phyloP scores from a whole-genome alignment of 176 grass and related monocot species.

The Carex myosuroides region DNA sequence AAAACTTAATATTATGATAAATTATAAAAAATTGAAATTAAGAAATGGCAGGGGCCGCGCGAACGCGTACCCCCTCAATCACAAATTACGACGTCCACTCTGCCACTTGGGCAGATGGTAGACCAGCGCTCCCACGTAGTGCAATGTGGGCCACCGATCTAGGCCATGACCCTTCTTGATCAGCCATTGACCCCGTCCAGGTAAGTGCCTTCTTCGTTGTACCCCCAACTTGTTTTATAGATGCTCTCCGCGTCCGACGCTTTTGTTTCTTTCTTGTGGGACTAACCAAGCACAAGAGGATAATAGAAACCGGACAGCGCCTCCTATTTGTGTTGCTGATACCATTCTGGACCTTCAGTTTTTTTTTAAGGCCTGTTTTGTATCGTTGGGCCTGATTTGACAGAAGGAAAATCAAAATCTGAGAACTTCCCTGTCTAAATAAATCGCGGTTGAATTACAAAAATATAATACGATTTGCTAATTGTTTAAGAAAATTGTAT shows the following conservation, averaged over 20 bases:
- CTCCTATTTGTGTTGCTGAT: not conserved
- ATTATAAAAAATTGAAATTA: too few relatives aligned
- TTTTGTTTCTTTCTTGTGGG: not conserved
- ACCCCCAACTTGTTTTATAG: not conserved
- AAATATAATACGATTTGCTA: too few relatives aligned
- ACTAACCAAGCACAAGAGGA: not conserved
- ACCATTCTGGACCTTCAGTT: not conserved
- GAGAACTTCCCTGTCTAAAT: too few relatives aligned
- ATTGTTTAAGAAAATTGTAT: too few relatives aligned
- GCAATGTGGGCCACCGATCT: conserved; percentile 25
- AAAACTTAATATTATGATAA: too few relatives aligned
- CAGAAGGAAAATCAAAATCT: too few relatives aligned
- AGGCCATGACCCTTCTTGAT: not conserved
- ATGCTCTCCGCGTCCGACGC: not conserved
- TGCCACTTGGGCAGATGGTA: conserved; percentile 25
- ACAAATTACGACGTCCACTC: conserved; percentile 80
- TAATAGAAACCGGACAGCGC: not conserved
- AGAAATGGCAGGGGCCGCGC: conserved; percentile 36
- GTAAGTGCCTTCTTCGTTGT: not conserved
- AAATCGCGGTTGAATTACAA: too few relatives aligned
- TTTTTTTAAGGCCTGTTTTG: too few relatives aligned
- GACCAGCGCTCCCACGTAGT: conserved; percentile 13
- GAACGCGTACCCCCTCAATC: conserved; percentile 54
- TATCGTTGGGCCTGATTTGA: not conserved
- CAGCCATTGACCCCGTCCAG: not conserved